Evolutionary conservation across 2,329 filamentous ascomycete genomes (phyloP).

Genomic region (Trichoderma atroviride): DNA sequence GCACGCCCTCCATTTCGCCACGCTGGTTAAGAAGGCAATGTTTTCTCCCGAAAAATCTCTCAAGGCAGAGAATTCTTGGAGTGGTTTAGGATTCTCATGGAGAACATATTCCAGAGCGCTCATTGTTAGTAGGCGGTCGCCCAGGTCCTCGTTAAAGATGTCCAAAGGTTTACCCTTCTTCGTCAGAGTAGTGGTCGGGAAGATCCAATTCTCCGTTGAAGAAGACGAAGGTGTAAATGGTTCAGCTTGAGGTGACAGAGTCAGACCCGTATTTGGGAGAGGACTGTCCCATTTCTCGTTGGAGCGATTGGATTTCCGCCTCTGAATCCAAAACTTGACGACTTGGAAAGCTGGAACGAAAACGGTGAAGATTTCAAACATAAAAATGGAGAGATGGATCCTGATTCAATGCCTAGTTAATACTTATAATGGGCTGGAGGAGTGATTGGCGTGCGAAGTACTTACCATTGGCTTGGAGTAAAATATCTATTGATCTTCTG

Average conservation of each 20-base stretch:
- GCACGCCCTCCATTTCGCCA: conserved; percentile 55
- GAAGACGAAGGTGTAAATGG: conserved; percentile 24
- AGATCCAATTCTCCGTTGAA: conserved; percentile 4
- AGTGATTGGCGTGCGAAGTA: conserved; percentile 34
- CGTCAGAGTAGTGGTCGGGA: not conserved
- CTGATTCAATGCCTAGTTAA: conserved; percentile 22
- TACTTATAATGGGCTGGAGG: conserved; percentile 43
- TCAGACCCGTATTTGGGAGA: conserved; percentile 15
- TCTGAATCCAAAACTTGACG: conserved; percentile 42
- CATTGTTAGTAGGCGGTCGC: conserved; percentile 58
- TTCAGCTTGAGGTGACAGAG: conserved; percentile 21
- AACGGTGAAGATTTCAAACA: conserved; percentile 63
- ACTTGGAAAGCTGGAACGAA: conserved; percentile 63
- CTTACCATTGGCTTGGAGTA: conserved; percentile 62
- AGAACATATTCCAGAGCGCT: conserved; percentile 63
- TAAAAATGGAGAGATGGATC: conserved; percentile 57
- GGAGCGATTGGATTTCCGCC: conserved; percentile 34
- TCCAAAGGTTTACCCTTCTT: conserved; percentile 24
- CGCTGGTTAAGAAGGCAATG: conserved; percentile 63
- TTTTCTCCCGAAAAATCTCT: conserved; percentile 72
- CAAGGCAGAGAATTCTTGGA: conserved; percentile 65
- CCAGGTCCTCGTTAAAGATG: conserved; percentile 27
- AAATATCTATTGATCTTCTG: conserved; percentile 54
- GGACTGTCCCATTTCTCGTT: conserved; percentile 28
- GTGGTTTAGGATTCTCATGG: conserved; percentile 56